These are phyloP conservation scores for Calonectria pseudoturangicola DNA, from an alignment of 2,329 filamentous ascomycete species.

Conservation along the genomic window DNA sequence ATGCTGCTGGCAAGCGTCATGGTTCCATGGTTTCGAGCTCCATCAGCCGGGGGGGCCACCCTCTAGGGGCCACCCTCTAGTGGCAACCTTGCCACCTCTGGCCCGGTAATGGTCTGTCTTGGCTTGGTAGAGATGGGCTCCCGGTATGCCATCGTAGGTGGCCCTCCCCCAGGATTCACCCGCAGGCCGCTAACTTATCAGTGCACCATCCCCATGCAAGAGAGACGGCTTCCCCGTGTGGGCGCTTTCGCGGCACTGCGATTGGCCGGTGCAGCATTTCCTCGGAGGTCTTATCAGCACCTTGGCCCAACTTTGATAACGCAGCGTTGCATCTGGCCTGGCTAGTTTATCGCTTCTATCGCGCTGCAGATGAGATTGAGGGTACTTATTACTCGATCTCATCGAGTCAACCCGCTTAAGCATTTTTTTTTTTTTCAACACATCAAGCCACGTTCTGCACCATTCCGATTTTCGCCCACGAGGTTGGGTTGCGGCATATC, in stretches of 20 bases:
- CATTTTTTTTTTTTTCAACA: constrained; percentile 3
- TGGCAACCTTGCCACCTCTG: constrained; percentile 31
- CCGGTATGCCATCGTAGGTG: constrained; percentile 2
- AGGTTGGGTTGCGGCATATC: neutral
- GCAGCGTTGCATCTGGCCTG: constrained; percentile 40
- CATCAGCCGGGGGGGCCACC: constrained; percentile 17
- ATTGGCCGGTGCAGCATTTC: constrained; percentile 43
- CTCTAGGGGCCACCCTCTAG: constrained; percentile 23
- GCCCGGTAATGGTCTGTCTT: neutral
- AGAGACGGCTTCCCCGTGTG: constrained; percentile 51
- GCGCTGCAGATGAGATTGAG: constrained; percentile 34
- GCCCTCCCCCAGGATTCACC: constrained; percentile 32
- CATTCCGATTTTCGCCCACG: constrained; percentile 28
- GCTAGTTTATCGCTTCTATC: constrained; percentile 47
- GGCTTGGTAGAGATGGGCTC: neutral
- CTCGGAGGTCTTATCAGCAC: constrained; percentile 45
- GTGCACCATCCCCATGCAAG: constrained; percentile 44
- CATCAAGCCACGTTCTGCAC: constrained; percentile 2
- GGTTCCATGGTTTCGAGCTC: neutral
- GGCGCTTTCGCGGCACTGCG: constrained; percentile 30
- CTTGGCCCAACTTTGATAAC: constrained; percentile 47
- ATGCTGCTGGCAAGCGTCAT: constrained; percentile 14
- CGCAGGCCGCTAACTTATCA: constrained; percentile 46
- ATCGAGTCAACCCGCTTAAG: constrained; percentile 63
- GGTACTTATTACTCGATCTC: constrained; percentile 64